Conservation (phyloP, 768 basidiomycete genomes). For the Lactifluus piperatus region DNA sequence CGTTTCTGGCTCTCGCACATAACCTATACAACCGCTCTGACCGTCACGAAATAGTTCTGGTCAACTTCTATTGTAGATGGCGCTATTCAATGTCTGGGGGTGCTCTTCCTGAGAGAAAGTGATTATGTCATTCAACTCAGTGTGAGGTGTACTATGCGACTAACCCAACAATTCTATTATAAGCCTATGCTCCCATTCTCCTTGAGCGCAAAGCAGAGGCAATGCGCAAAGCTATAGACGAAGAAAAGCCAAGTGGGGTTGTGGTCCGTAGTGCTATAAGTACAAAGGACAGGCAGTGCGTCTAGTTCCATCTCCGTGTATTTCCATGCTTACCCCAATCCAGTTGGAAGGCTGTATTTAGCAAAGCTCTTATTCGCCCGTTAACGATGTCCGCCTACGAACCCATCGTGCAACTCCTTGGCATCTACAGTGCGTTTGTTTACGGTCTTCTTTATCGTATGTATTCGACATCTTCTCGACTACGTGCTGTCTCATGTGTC, state of each 20-base stretch:
- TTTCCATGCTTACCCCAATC: neutral
- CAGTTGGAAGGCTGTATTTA: slow-evolving; percentile 47
- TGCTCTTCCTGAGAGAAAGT: slow-evolving; percentile 60
- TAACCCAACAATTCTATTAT: neutral
- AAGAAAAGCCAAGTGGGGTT: slow-evolving; percentile 34
- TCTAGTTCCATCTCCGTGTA: slow-evolving; percentile 5
- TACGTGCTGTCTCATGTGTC: neutral
- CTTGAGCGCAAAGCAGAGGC: slow-evolving; percentile 43
- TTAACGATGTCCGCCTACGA: slow-evolving; percentile 53
- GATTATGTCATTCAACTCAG: slow-evolving; percentile 19
- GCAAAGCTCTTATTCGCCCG: slow-evolving; percentile 52
- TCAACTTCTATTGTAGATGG: slow-evolving; percentile 53
- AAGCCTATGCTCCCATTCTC: slow-evolving; percentile 27
- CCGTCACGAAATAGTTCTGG: slow-evolving; percentile 44
- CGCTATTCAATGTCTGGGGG: slow-evolving; percentile 43
- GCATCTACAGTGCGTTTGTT: slow-evolving; percentile 59
- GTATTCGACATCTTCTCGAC: neutral
- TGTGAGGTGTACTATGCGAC: neutral
- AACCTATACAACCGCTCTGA: neutral
- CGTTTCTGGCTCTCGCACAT: slow-evolving; percentile 19
- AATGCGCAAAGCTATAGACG: slow-evolving; percentile 38
- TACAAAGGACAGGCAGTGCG: slow-evolving; percentile 35
- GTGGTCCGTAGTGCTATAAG: slow-evolving; percentile 42
- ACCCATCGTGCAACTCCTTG: slow-evolving; percentile 59
- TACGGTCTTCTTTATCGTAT: slow-evolving; percentile 34